Base-by-base conservation (phyloP, 2,329 filamentous ascomycete genomes). In the Botryosphaeria agaves region DNA sequence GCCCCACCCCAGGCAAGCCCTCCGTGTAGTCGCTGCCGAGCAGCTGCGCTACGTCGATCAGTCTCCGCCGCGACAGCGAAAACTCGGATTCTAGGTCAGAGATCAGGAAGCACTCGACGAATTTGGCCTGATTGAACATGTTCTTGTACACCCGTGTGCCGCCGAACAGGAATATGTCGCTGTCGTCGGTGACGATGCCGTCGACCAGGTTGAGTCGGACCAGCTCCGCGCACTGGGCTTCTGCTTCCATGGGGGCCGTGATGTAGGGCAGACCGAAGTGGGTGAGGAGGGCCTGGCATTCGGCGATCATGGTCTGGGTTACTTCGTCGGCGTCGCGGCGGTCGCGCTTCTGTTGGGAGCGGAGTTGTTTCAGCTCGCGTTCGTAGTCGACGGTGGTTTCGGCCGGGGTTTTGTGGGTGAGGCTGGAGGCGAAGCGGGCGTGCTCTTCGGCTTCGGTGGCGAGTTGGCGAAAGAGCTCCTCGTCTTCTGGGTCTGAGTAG, bases 91-190 rank as follows among this genome's bases (percentile, higher is more conserved):
- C 82, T 0, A 98, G 62, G 45, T 98, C 89, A 0, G 61, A 63
- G 2, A 74, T 59, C 7, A 98, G 67, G 48, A 95, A 98, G 55
- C 89, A 95, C 56, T 98, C 89, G 25, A 98, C 89, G 43, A 83
- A 92, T 50, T 98, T 98, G 52, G 89, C 89, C 43, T 83, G 77
- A 54, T 94, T 98, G 64, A 98, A 98, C 84, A 98, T 92, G 60
- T 98, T 98, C 54, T 98, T 98, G 64, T 98, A 98, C 14, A 98
- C 79, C 12, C 87, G 69, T 0, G 84, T 98, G 21, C 89, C 91
- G 12, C 89, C 91, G 51, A 98, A 98, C 1, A 98, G 68, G 46
- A 98, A 98, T 1, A 77, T 91, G 59, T 98, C 89, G 3, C 80
- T 91, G 49, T 98, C 89, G 45, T 98, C 89, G 0, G 91, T 98